phyloP scores from a whole-genome alignment of 768 basidiomycete genomes.

The Suillus spraguei region DNA sequence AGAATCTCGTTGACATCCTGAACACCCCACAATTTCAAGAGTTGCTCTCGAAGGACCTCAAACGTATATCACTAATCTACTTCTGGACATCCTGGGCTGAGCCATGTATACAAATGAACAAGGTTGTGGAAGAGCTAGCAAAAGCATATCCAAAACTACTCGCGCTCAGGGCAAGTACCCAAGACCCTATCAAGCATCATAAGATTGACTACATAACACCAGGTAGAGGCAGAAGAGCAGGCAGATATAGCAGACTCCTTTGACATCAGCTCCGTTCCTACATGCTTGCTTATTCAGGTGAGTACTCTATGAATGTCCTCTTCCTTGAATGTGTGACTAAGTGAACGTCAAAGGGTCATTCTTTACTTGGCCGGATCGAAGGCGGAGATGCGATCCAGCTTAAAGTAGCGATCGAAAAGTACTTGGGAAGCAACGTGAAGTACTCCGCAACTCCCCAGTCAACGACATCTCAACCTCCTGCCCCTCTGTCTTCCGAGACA shows the following conservation, averaged over 20 bases:
- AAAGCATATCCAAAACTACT: constrained; percentile 68
- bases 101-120: constrained; percentile 89
- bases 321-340: neutral
- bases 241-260: constrained; percentile 91
- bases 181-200: neutral
- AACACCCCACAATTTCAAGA: constrained; percentile 75
- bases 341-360: constrained; percentile 69
- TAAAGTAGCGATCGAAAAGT: constrained; percentile 59
- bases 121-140: constrained; percentile 72
- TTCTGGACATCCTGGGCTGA: constrained; percentile 96
- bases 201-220: constrained; percentile 6
- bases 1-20: constrained; percentile 50
- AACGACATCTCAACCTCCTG: constrained; percentile 14
- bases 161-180: constrained; percentile 69
- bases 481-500: constrained; percentile 48
- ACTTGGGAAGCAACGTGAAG: constrained; percentile 38
- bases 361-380: constrained; percentile 72
- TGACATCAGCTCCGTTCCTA: constrained; percentile 86
- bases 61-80: constrained; percentile 82
- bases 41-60: constrained; percentile 74
- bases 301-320: constrained; percentile 24
- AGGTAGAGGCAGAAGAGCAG: constrained; percentile 85
- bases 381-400: constrained; percentile 80
- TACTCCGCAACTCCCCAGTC: constrained; percentile 24
- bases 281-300: constrained; percentile 81